Base-by-base conservation (phyloP, 2,329 filamentous ascomycete genomes). In the Xylaria sp. region DNA sequence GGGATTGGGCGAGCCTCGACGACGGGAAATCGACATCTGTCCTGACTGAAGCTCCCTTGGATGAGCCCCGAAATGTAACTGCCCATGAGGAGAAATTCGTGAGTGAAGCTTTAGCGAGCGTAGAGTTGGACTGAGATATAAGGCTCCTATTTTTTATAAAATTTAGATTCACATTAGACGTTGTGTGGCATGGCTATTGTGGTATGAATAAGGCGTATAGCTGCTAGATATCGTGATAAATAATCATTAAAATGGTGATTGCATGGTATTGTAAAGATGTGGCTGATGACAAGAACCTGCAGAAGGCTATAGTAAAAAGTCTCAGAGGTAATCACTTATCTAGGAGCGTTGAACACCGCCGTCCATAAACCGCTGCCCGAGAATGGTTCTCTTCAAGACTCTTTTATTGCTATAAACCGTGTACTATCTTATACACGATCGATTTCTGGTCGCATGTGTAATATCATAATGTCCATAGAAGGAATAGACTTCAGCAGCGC, bases 1-100 rank as follows among this genome's bases (percentile, higher is more conserved):
- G 64, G 49, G 71, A 75, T 37, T 73, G 71, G 71, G 62, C 67
- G 11, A 72, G 68, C 38, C 44, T 65, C 13, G 69, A 70, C 11
- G 66, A 64, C 1, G 57, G 47, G 27, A 69, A 69, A 41, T 64
- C 67, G 25, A 65, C 52, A 11, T 65, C 67, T n/a, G 66, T 57
- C 41, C 65, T 66, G 4, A 62, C 63, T 23, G 62, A 64, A 15
- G 60, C 62, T 0, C 58, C 61, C 13, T 13, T 9, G 35, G 19
- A 53, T 27, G 41, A 47, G 31, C 52, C n/a, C 2, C 40, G 19
- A 48, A 10, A 44, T 23, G 15, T 10, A 3, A 31, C n/a, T 11
- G 29, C 41, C 4, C 29, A 61, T 8, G 59, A 59, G 4, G 57
- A 59, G 27, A 54, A 56, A 37, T 68, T 68, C 52, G 41, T 68